phyloP scores from a whole-genome alignment of 2,329 filamentous ascomycete genomes.

The Didymella lethalis region DNA sequence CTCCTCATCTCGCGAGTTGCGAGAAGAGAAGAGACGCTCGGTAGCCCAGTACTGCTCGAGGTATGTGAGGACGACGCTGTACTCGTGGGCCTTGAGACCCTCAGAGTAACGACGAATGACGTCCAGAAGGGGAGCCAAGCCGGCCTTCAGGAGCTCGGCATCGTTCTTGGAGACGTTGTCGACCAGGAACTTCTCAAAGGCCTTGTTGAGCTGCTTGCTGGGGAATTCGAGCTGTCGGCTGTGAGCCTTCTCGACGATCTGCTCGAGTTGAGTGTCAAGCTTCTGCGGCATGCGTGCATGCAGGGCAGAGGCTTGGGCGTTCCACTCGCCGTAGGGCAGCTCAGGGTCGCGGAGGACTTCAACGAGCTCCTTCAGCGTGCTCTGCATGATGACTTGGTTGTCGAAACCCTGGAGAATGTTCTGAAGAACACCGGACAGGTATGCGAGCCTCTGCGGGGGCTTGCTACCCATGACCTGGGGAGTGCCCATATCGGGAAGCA shows the following conservation, averaged over 20 bases:
- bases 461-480: conserved; percentile 90
- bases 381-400: conserved; percentile 94
- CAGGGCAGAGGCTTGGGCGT: conserved; percentile 92
- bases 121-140: conserved; percentile 76
- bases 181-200: conserved; percentile 85
- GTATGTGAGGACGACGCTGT: conserved; percentile 79
- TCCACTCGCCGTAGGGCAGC: conserved; percentile 96
- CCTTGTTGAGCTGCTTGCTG: conserved; percentile 83
- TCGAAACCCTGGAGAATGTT: conserved; percentile 95
- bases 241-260: conserved; percentile 85
- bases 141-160: conserved; percentile 73
- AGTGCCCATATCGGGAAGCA: conserved; percentile 84
- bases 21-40: conserved; percentile 86
- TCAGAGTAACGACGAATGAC: conserved; percentile 84
- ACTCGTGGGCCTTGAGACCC: conserved; percentile 89
- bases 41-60: conserved; percentile 82
- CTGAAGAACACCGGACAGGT: conserved; percentile 77
- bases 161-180: conserved; percentile 80
- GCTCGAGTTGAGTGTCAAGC: conserved; percentile 80
- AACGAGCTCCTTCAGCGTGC: conserved; percentile 86
- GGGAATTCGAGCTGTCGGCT: conserved; percentile 86
- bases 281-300: conserved; percentile 97
- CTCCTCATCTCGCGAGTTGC: conserved; percentile 87
- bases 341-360: conserved; percentile 88
- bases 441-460: conserved; percentile 83